Percentiles rank a stretch among this genome's conserved stretches.
phyloP scores from a whole-genome alignment of 345 rosid species.

The Aquilaria malaccensis region DNA sequence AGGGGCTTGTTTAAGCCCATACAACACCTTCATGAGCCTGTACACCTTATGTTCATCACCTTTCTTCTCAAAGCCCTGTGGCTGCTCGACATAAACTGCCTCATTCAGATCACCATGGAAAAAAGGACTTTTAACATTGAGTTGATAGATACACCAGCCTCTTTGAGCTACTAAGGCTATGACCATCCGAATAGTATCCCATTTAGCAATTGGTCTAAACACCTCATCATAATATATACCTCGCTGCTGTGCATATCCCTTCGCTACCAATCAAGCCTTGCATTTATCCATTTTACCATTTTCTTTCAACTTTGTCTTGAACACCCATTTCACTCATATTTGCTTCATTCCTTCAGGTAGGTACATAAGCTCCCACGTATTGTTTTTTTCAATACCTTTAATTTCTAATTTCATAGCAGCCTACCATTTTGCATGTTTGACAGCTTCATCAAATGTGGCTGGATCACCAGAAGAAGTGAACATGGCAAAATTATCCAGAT shows the following conservation, averaged over 20 bases:
- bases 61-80: not conserved
- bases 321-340: no score
- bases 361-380: not conserved
- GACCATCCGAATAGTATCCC: not conserved
- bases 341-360: no score
- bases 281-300: no score
- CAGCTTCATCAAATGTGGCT: not conserved
- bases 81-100: not conserved
- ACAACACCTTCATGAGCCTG: not conserved
- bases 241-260: no score
- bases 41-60: conserved; percentile 7
- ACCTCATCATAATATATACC: no score
- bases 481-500: not conserved
- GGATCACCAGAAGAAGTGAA: not conserved
- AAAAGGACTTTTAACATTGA: not conserved
- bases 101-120: not conserved
- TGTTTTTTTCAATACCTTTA: not conserved
- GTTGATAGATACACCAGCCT: conserved; percentile 5
- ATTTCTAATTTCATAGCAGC: not conserved
- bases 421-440: not conserved
- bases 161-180: not conserved
- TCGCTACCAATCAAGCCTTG: no score
- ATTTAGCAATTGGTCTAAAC: no score
- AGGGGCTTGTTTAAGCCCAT: not conserved
- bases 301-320: no score